These are phyloP conservation scores for Lactarius sanguifluus DNA, from an alignment of 768 basidiomycete species.

Conservation along the genomic window DNA sequence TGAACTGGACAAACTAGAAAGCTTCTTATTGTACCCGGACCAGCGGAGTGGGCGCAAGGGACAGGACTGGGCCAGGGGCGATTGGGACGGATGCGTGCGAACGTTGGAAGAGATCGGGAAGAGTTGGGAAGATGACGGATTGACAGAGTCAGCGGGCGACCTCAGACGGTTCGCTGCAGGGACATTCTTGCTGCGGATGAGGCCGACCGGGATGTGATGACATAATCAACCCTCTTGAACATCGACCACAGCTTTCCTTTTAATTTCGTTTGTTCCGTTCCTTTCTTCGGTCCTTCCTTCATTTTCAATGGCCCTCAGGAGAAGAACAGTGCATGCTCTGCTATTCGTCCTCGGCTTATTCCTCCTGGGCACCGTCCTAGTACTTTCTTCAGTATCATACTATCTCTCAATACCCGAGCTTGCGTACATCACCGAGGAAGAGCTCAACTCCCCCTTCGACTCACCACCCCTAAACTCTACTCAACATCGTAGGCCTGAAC, in stretches of 20 bases:
- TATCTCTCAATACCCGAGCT: conserved; percentile 78
- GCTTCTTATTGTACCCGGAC: conserved; percentile 44
- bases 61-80: conserved; percentile 68
- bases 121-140: conserved; percentile 52
- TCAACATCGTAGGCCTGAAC: conserved; percentile 61
- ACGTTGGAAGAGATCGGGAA: conserved; percentile 50
- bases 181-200: conserved; percentile 50
- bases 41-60: conserved; percentile 61
- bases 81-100: conserved; percentile 58
- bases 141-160: conserved; percentile 49
- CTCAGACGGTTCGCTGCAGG: conserved; percentile 49
- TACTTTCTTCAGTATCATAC: conserved; percentile 88
- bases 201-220: conserved; percentile 40
- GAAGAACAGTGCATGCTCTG: conserved; percentile 47
- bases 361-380: conserved; percentile 84
- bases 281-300: conserved; percentile 21
- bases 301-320: conserved; percentile 35
- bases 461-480: conserved; percentile 63
- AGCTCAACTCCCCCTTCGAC: conserved; percentile 61
- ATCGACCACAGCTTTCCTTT: conserved; percentile 13
- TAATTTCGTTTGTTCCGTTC: conserved; percentile 27
- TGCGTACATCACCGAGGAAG: conserved; percentile 78
- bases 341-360: conserved; percentile 67
- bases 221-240: conserved; percentile 5
- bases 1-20: conserved; percentile 24